Conservation (phyloP, 2,329 filamentous ascomycete species). For the Microsporum canis region DNA sequence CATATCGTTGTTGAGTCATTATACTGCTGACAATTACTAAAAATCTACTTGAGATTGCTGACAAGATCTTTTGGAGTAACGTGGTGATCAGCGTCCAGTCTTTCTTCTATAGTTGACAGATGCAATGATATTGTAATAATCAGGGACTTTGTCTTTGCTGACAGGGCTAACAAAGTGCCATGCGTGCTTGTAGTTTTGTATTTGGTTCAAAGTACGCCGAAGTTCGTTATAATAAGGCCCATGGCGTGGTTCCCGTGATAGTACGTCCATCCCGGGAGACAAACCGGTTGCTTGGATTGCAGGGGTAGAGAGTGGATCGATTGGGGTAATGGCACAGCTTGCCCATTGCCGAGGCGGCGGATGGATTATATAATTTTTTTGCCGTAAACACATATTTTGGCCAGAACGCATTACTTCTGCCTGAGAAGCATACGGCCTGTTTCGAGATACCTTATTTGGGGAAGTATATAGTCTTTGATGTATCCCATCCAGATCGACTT, state of each 20-base stretch:
- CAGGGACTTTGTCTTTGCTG: conserved; percentile 86
- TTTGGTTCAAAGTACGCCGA: conserved; percentile 79
- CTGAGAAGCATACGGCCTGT: conserved; percentile 87
- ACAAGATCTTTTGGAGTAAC: conserved; percentile 88
- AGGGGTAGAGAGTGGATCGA: conserved; percentile 75
- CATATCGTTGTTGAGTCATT: conserved; percentile 93
- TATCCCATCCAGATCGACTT: conserved; percentile 96
- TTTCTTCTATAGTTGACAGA: conserved; percentile 85
- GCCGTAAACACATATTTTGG: conserved; percentile 85
- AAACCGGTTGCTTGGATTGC: conserved; percentile 88
- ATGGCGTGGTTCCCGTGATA: conserved; percentile 86
- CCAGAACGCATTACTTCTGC: conserved; percentile 89
- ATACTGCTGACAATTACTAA: conserved; percentile 89
- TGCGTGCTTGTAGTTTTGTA: conserved; percentile 83
- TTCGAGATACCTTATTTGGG: conserved; percentile 87
- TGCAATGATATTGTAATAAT: conserved; percentile 99
- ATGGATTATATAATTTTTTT: conserved; percentile 74
- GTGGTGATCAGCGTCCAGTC: conserved; percentile 88
- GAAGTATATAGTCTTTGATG: conserved; percentile 99
- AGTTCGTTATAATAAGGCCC: conserved; percentile 94
- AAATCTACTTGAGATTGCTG: conserved; percentile 76
- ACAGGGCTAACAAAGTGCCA: conserved; percentile 95
- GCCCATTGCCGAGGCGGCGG: conserved; percentile 77
- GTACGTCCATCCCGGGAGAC: conserved; percentile 95
- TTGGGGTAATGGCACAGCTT: conserved; percentile 54